These are phyloP conservation scores for Akanthomyces muscarius DNA, from an alignment of 2,329 filamentous ascomycete species.

Conservation along the genomic window DNA sequence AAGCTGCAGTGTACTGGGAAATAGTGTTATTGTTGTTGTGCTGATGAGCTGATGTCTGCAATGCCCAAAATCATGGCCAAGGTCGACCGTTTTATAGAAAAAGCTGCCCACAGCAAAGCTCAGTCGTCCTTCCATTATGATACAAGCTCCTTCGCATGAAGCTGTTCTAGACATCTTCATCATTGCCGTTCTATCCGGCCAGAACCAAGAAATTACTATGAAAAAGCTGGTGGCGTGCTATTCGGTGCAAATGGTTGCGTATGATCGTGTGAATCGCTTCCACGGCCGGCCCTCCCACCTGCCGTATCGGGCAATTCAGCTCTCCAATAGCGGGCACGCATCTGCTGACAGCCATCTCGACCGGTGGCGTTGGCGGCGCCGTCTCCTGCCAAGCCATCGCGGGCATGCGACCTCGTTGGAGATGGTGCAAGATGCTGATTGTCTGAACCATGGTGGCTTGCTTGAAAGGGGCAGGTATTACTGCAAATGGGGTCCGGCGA, in stretches of 20 bases:
- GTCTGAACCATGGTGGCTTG: background rate
- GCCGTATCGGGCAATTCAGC: slow-evolving; percentile 6
- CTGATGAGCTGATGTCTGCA: background rate
- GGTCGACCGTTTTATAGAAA: slow-evolving; percentile 3
- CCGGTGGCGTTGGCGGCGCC: background rate
- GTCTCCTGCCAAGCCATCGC: background rate
- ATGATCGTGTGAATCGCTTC: background rate
- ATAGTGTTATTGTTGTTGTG: background rate
- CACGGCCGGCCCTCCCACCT: background rate
- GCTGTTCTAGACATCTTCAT: background rate
- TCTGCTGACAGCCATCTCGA: slow-evolving; percentile 5
- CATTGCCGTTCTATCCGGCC: slow-evolving; percentile 8
- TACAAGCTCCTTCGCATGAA: background rate
- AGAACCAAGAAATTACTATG: background rate
- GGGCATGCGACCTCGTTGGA: background rate
- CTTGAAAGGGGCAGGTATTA: slow-evolving; percentile 8
- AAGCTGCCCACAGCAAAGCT: background rate
- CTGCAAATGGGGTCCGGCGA: background rate
- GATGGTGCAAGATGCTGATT: background rate
- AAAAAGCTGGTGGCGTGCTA: slow-evolving; percentile 3
- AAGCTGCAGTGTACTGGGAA: background rate
- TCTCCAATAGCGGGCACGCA: background rate
- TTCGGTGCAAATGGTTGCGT: slow-evolving; percentile 1
- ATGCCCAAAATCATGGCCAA: background rate
- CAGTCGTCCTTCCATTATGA: background rate